These are phyloP conservation scores for Suillus decipiens DNA, from an alignment of 768 basidiomycete species.

Conservation along the genomic window DNA sequence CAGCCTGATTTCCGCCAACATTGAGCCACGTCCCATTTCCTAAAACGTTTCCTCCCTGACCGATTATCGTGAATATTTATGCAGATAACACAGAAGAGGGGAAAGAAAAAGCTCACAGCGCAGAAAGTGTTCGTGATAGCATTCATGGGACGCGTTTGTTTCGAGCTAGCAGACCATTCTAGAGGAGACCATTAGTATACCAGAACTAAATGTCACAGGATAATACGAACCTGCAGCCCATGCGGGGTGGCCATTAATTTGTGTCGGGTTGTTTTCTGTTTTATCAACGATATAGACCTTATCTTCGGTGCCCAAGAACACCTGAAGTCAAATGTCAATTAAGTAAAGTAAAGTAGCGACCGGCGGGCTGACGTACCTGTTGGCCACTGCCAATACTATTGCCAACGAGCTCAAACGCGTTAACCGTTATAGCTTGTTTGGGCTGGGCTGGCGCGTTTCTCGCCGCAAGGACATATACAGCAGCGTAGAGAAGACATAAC, in stretches of 20 bases:
- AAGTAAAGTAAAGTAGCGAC: neutral
- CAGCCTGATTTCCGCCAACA: slow-evolving; percentile 72
- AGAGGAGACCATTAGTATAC: too few relatives aligned
- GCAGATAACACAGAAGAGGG: neutral
- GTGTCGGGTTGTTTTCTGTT: slow-evolving; percentile 68
- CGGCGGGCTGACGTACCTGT: slow-evolving; percentile 48
- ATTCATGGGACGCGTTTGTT: slow-evolving; percentile 70
- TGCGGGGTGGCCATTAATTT: slow-evolving; percentile 68
- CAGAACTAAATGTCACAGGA: neutral
- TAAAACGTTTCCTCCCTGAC: slow-evolving; percentile 46
- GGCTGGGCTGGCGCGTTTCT: slow-evolving; percentile 51
- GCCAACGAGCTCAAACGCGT: slow-evolving; percentile 69
- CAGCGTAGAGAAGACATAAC: slow-evolving; percentile 10
- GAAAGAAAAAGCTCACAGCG: slow-evolving; percentile 52
- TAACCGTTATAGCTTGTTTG: slow-evolving; percentile 41
- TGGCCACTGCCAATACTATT: slow-evolving; percentile 74
- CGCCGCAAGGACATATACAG: neutral
- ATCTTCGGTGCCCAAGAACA: slow-evolving; percentile 46
- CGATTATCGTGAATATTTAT: neutral
- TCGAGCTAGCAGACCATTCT: slow-evolving; percentile 58
- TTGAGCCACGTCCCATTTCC: slow-evolving; percentile 85
- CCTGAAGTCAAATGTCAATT: slow-evolving; percentile 20
- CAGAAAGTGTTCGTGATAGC: slow-evolving; percentile 81
- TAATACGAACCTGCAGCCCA: slow-evolving; percentile 59
- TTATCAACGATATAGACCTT: slow-evolving; percentile 77